phyloP scores from a whole-genome alignment of 257 asterid species.

The Misopates orontium region DNA sequence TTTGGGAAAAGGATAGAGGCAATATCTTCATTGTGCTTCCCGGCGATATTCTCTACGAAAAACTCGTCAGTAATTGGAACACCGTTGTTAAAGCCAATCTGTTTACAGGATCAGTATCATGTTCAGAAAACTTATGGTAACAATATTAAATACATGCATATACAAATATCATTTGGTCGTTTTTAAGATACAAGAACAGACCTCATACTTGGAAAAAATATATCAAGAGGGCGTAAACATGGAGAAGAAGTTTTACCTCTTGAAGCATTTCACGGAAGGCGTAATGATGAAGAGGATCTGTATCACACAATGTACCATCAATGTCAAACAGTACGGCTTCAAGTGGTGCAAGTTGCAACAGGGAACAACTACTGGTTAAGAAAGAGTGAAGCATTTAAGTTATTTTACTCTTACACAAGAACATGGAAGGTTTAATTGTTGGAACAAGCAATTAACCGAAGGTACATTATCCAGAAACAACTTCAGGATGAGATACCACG shows the following conservation, averaged over 20 bases:
- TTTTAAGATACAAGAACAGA: neutral
- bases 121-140: neutral
- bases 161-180: too few relatives aligned
- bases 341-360: constrained; percentile 73
- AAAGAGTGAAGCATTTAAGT: constrained; percentile 30
- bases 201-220: neutral
- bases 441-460: constrained; percentile 9
- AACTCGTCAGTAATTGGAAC: constrained; percentile 75
- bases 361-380: constrained; percentile 51
- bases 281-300: constrained; percentile 79
- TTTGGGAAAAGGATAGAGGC: constrained; percentile 75
- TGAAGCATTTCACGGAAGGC: constrained; percentile 81
- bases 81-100: constrained; percentile 90
- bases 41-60: constrained; percentile 64
- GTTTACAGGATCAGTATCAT: constrained; percentile 25
- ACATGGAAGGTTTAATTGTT: neutral
- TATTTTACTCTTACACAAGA: constrained; percentile 18
- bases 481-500: neutral
- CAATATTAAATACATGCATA: neutral
- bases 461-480: neutral
- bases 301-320: constrained; percentile 90
- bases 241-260: constrained; percentile 44
- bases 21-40: constrained; percentile 82
- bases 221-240: too few relatives aligned
- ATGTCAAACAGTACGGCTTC: constrained; percentile 92